Percentiles rank a stretch among this genome's conserved stretches.
phyloP scores from a whole-genome alignment of 345 rosid species.

The Ceriops tagal region DNA sequence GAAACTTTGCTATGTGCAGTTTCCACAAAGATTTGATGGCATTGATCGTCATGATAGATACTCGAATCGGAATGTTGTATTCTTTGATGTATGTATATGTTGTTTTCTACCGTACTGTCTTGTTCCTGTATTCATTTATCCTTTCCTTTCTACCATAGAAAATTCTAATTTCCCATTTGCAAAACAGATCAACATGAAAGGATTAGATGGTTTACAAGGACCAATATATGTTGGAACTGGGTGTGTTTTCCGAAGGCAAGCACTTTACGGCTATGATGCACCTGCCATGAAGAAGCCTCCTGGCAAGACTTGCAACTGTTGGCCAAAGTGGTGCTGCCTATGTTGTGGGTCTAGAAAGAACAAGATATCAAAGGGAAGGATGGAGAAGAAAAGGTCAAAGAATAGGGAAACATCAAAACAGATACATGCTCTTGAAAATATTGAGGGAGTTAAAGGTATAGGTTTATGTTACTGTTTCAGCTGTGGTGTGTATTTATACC shows the following conservation, averaged over 20 bases:
- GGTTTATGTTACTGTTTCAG: neutral
- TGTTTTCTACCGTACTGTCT: neutral
- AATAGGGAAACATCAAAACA: constrained; percentile 76
- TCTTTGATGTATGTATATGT: constrained; percentile 74
- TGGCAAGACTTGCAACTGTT: constrained; percentile 87
- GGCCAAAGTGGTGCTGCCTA: constrained; percentile 87
- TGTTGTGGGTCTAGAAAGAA: constrained; percentile 71
- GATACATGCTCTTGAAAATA: constrained; percentile 86
- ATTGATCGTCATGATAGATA: constrained; percentile 94
- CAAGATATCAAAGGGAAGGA: constrained; percentile 55
- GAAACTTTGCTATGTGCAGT: constrained; percentile 92
- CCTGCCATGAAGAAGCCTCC: constrained; percentile 79
- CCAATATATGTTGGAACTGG: constrained; percentile 97
- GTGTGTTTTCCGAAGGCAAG: constrained; percentile 91
- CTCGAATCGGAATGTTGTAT: constrained; percentile 84
- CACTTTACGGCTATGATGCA: constrained; percentile 91
- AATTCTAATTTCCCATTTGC: constrained; percentile 13
- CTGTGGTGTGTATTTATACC: neutral
- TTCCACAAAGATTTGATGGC: constrained; percentile 97
- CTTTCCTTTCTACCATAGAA: neutral
- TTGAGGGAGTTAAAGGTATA: constrained; percentile 65
- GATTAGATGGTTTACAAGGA: constrained; percentile 96
- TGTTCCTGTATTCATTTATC: neutral
- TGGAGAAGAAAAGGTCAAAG: constrained; percentile 46
- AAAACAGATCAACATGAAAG: constrained; percentile 94